A percentile compares a stretch with the other conserved stretches of the same genome.
Conservation (phyloP, 2,329 filamentous ascomycete genomes). For the Phialocephala sp. region DNA sequence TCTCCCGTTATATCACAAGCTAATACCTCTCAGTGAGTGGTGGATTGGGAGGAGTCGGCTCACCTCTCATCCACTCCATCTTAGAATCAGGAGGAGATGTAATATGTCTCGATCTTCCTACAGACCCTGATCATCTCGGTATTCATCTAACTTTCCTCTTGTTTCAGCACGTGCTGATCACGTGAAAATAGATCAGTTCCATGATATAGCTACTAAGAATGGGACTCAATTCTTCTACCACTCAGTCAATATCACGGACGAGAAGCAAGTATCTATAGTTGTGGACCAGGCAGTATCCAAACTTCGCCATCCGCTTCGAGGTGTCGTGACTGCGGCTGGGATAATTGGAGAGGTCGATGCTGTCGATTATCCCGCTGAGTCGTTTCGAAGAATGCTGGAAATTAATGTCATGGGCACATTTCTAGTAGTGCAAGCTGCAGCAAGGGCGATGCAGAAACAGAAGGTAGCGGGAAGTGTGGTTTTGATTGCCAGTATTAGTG, state of each 20-base stretch:
- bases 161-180: not conserved
- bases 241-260: conserved; percentile 52
- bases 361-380: conserved; percentile 55
- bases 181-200: conserved; percentile 13
- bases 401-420: conserved; percentile 75
- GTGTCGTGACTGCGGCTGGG: conserved; percentile 52
- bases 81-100: conserved; percentile 56
- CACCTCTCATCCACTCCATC: conserved; percentile 53
- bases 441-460: conserved; percentile 57
- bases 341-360: conserved; percentile 55
- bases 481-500: conserved; percentile 71
- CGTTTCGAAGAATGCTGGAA: conserved; percentile 70
- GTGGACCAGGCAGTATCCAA: conserved; percentile 32
- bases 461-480: conserved; percentile 56
- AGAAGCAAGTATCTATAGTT: conserved; percentile 44
- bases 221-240: conserved; percentile 41
- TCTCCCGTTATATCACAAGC: not conserved
- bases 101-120: conserved; percentile 54
- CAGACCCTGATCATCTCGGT: conserved; percentile 44
- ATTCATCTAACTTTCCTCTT: not conserved
- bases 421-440: conserved; percentile 72
- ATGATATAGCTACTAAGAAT: conserved; percentile 3
- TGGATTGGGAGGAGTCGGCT: conserved; percentile 54
- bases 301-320: conserved; percentile 17
- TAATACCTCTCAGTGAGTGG: conserved; percentile 49